These are phyloP conservation scores for Mycena belliarum DNA, from an alignment of 768 basidiomycete genomes.

Conservation along the genomic window DNA sequence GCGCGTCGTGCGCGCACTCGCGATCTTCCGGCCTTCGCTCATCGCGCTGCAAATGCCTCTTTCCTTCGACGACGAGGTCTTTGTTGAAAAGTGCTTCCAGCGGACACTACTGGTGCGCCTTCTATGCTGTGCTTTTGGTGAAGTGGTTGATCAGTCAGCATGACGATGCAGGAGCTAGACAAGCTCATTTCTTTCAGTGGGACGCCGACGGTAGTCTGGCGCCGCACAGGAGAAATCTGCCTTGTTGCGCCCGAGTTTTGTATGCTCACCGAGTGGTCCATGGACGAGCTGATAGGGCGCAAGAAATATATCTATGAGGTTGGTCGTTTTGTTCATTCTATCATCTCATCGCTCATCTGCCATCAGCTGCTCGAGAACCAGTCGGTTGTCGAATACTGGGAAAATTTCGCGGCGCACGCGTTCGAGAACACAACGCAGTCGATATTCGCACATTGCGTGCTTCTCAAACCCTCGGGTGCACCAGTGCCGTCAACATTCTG, in stretches of 20 bases:
- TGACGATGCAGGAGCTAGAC: conserved; percentile 75
- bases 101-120: conserved; percentile 78
- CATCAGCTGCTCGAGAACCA: conserved; percentile 89
- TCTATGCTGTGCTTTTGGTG: conserved; percentile 9
- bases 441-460: conserved; percentile 88
- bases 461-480: conserved; percentile 81
- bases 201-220: conserved; percentile 97
- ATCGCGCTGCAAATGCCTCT: conserved; percentile 98
- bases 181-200: conserved; percentile 97
- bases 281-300: conserved; percentile 72
- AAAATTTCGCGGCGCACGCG: conserved; percentile 94
- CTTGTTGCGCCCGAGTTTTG: conserved; percentile 96
- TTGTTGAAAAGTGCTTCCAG: conserved; percentile 95
- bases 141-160: not conserved
- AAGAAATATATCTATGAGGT: conserved; percentile 73
- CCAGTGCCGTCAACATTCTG: conserved; percentile 93
- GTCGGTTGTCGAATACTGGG: conserved; percentile 94
- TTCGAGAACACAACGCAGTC: conserved; percentile 98
- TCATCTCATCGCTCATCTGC: not conserved
- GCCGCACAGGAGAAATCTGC: conserved; percentile 96
- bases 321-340: conserved; percentile 14
- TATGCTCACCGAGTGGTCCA: conserved; percentile 88
- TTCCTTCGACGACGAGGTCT: conserved; percentile 93
- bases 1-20: conserved; percentile 90
- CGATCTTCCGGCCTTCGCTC: conserved; percentile 93